Percentiles rank a stretch among this genome's conserved stretches.
Conservation (phyloP, 1,284 basidiomycete genomes). For the Puccinia triticina region DNA sequence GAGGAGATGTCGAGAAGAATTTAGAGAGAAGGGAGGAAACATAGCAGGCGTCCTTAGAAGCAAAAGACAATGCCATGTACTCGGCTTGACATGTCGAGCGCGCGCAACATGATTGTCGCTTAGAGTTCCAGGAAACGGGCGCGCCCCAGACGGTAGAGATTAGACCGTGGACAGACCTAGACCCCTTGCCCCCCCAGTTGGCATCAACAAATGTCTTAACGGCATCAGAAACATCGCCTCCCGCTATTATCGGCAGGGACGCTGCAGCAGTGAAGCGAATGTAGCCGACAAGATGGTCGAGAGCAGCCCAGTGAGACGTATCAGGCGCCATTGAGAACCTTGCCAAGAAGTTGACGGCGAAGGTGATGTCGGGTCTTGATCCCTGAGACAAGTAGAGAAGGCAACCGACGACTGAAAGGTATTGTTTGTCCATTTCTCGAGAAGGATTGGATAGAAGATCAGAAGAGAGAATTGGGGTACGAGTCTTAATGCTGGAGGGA, state of each 20-base stretch:
- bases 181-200: constrained; percentile 7
- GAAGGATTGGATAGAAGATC: not conserved
- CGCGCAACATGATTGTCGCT: not conserved
- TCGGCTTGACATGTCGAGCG: not conserved
- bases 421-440: not conserved
- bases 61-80: not conserved
- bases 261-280: not conserved
- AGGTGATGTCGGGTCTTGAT: not conserved
- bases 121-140: too few relatives aligned
- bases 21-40: not conserved
- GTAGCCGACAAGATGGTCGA: not conserved
- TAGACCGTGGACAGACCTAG: too few relatives aligned
- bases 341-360: too few relatives aligned
- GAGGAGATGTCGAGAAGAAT: not conserved
- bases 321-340: too few relatives aligned
- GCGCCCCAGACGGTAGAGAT: too few relatives aligned
- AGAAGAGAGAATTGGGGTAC: not conserved
- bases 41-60: not conserved
- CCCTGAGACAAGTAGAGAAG: not conserved
- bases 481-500: not conserved
- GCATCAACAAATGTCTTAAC: not conserved
- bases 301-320: constrained; percentile 17
- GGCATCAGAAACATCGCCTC: not conserved
- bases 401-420: not conserved
- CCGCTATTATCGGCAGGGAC: not conserved